Conservation (phyloP, 2,329 filamentous ascomycete species). For the Diaporthe vaccinii region DNA sequence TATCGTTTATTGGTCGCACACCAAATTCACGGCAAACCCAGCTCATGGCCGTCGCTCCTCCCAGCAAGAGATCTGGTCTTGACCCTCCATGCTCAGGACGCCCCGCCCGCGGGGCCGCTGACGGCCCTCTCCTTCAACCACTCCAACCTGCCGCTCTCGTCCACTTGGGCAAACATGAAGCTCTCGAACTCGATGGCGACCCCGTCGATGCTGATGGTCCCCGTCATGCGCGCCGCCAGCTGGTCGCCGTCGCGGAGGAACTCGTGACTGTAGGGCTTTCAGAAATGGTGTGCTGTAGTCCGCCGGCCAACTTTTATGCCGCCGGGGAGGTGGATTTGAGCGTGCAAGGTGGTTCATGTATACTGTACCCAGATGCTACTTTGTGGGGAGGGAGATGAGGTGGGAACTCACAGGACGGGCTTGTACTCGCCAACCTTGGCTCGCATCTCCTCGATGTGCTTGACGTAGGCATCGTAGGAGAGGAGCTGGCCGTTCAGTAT, state of each 20-base stretch:
- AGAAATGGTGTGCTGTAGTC: neutral
- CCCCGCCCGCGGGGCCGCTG: slow-evolving; percentile 37
- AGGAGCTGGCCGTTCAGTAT: slow-evolving; percentile 46
- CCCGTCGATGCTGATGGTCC: slow-evolving; percentile 48
- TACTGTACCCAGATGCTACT: rapidly evolving
- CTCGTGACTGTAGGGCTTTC: slow-evolving; percentile 43
- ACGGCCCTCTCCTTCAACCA: slow-evolving; percentile 48
- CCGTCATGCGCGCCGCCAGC: slow-evolving; percentile 49
- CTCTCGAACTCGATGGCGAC: slow-evolving; percentile 48
- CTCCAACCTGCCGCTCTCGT: slow-evolving; percentile 48
- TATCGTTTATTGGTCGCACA: too few relatives aligned
- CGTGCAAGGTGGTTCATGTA: neutral
- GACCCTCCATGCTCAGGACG: neutral
- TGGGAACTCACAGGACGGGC: slow-evolving; percentile 46
- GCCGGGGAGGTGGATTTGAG: neutral
- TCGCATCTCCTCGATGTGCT: slow-evolving; percentile 47
- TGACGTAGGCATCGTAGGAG: slow-evolving; percentile 44
- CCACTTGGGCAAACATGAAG: slow-evolving; percentile 49
- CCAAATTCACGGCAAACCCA: too few relatives aligned
- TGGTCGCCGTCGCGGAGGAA: slow-evolving; percentile 50
- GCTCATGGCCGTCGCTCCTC: too few relatives aligned
- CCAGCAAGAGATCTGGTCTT: too few relatives aligned
- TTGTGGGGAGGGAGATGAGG: too few relatives aligned
- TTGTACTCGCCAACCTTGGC: slow-evolving; percentile 47
- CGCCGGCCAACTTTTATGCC: neutral